Evolutionary conservation across 2,329 filamentous ascomycete species (phyloP).

Genomic region (Alternaria hordeiaustralica): DNA sequence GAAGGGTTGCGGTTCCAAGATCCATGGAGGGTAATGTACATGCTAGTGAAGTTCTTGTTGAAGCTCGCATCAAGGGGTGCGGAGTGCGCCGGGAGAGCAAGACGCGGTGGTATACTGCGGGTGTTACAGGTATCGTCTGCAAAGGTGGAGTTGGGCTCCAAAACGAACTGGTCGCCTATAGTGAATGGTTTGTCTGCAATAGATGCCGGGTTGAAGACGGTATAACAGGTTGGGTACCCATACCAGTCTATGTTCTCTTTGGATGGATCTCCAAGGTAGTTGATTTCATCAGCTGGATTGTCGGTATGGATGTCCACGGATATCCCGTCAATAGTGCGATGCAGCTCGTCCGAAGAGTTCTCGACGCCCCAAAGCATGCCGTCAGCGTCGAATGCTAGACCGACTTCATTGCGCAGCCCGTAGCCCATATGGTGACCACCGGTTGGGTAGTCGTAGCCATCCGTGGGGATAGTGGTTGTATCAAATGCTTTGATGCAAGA

Average conservation of each 20-base stretch:
- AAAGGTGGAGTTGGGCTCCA: conserved; percentile 39
- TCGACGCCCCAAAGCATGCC: conserved; percentile 61
- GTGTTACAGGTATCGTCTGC: conserved; percentile 31
- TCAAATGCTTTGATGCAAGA: conserved; percentile 69
- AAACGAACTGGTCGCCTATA: conserved; percentile 38
- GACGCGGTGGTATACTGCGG: conserved; percentile 21
- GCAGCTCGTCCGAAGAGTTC: conserved; percentile 70
- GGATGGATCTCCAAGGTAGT: conserved; percentile 66
- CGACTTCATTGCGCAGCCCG: conserved; percentile 74
- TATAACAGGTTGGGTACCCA: conserved; percentile 73
- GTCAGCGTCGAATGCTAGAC: conserved; percentile 54
- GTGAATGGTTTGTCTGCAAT: conserved; percentile 33
- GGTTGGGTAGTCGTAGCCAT: conserved; percentile 54
- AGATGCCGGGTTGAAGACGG: conserved; percentile 58
- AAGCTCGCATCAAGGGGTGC: conserved; percentile 39
- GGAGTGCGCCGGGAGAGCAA: conserved; percentile 34
- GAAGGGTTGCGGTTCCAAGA: conserved; percentile 34
- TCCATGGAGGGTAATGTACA: conserved; percentile 40
- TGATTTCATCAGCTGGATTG: conserved; percentile 77
- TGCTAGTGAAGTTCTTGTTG: conserved; percentile 26
- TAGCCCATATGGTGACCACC: conserved; percentile 62
- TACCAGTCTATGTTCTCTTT: conserved; percentile 61
- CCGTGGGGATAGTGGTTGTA: conserved; percentile 41
- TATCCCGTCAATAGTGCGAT: conserved; percentile 55
- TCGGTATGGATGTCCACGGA: conserved; percentile 66